Percentiles rank a stretch among this genome's conserved stretches.
Conservation (phyloP, 2,329 filamentous ascomycete species). For the Fusarium fujikuroi region DNA sequence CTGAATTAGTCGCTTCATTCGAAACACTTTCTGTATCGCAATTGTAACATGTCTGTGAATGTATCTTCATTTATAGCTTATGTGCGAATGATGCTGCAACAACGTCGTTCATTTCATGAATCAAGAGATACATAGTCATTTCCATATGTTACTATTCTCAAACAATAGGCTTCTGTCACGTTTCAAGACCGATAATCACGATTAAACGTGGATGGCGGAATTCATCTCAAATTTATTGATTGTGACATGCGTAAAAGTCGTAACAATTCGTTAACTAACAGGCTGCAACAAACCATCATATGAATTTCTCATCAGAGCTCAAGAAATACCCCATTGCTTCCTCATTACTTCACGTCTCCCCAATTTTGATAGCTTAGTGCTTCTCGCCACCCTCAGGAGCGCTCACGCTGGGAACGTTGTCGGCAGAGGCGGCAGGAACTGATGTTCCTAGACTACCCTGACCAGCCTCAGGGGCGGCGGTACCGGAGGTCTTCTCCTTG, state of each 20-base stretch:
- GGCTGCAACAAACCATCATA: constrained; percentile 15
- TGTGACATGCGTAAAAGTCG: constrained; percentile 36
- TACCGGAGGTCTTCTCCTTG: constrained; percentile 56
- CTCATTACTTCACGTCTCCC: constrained; percentile 2
- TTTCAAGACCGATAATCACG: neutral
- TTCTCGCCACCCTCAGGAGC: constrained; percentile 41
- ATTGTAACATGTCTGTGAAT: too few relatives aligned
- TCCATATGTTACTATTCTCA: neutral
- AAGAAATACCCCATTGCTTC: neutral
- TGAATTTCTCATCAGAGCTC: constrained; percentile 8
- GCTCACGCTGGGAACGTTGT: constrained; percentile 36
- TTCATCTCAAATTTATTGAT: constrained; percentile 32
- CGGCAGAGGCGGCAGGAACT: constrained; percentile 34
- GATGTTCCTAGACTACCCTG: constrained; percentile 31
- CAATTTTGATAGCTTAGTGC: constrained; percentile 17
- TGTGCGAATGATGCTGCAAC: neutral
- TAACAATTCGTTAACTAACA: constrained; percentile 37
- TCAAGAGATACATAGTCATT: too few relatives aligned
- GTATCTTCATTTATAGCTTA: too few relatives aligned
- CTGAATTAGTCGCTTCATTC: neutral
- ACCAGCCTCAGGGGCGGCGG: constrained; percentile 31
- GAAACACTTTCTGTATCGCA: too few relatives aligned
- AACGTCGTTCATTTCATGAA: too few relatives aligned
- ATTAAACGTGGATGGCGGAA: neutral
- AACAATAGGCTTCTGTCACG: too few relatives aligned